phyloP scores from a whole-genome alignment of 1,284 basidiomycete genomes.

The Apiotrichum sp. region DNA sequence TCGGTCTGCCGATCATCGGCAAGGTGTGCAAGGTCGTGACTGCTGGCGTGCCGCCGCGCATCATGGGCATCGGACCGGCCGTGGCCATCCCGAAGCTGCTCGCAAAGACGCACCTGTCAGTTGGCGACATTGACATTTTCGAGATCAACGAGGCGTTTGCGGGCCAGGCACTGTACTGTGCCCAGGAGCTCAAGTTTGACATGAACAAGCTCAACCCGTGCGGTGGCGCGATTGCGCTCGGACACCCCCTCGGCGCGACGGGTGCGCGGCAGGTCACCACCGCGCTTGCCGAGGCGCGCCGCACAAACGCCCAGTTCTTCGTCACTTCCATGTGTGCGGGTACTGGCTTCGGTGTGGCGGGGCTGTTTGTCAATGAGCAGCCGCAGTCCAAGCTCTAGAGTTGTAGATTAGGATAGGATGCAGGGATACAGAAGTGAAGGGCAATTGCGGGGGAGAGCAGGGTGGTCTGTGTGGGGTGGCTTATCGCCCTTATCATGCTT shows the following conservation, averaged over 20 bases:
- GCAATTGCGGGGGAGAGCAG: too few relatives aligned
- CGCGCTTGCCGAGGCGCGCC: constrained; percentile 67
- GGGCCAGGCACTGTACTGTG: constrained; percentile 71
- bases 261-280: constrained; percentile 79
- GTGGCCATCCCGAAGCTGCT: constrained; percentile 73
- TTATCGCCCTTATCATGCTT: too few relatives aligned
- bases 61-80: constrained; percentile 86
- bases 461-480: too few relatives aligned
- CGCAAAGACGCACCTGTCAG: constrained; percentile 59
- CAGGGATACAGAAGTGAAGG: not conserved
- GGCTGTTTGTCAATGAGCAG: constrained; percentile 15
- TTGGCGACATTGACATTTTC: constrained; percentile 75
- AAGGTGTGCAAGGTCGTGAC: constrained; percentile 72
- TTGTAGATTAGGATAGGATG: not conserved
- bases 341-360: constrained; percentile 50
- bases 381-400: not conserved
- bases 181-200: constrained; percentile 65
- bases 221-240: constrained; percentile 65
- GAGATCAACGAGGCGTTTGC: constrained; percentile 84
- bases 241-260: constrained; percentile 54
- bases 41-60: constrained; percentile 71
- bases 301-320: constrained; percentile 70
- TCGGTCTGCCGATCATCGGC: constrained; percentile 79
- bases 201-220: constrained; percentile 76
- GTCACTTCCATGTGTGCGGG: constrained; percentile 91